Percentiles rank a stretch among this genome's conserved stretches.
phyloP scores from a whole-genome alignment of 768 basidiomycete genomes.

The Pulveroboletus sp. region DNA sequence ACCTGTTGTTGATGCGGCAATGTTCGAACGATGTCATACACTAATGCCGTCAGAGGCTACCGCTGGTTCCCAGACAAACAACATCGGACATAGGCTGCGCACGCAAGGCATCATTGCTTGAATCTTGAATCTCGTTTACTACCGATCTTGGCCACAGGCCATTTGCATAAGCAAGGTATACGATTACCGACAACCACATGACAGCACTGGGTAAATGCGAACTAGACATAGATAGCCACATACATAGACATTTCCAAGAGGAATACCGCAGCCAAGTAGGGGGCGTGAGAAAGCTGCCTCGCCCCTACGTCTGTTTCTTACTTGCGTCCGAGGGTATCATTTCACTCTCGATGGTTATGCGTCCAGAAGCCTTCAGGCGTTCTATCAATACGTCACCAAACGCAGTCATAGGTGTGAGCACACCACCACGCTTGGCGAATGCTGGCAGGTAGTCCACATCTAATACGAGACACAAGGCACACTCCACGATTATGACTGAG shows the following conservation, averaged over 20 bases:
- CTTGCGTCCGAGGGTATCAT: conserved; percentile 25
- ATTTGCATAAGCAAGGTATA: background rate
- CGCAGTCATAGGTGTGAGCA: conserved; percentile 80
- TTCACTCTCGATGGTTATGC: conserved; percentile 53
- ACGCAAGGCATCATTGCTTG: background rate
- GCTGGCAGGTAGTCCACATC: conserved; percentile 51
- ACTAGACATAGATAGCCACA: background rate
- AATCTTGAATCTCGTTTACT: background rate
- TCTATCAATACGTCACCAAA: conserved; percentile 73
- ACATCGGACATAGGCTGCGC: no score
- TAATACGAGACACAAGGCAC: conserved; percentile 66
- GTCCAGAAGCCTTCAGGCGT: conserved; percentile 55
- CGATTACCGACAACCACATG: background rate
- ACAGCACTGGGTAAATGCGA: background rate
- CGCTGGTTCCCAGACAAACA: no score
- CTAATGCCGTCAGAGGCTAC: background rate
- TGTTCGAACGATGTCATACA: background rate
- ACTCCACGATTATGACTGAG: conserved; percentile 75
- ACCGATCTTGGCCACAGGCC: background rate
- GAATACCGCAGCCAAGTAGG: background rate
- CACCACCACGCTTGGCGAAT: conserved; percentile 61
- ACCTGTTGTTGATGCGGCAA: conserved; percentile 2
- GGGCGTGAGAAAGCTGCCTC: background rate
- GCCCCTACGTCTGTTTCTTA: conserved; percentile 9
- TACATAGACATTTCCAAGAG: background rate